A percentile compares a stretch with the other conserved stretches of the same genome.
Conservation (phyloP, 2,329 filamentous ascomycete genomes). For the Colletotrichum ledebouriae region DNA sequence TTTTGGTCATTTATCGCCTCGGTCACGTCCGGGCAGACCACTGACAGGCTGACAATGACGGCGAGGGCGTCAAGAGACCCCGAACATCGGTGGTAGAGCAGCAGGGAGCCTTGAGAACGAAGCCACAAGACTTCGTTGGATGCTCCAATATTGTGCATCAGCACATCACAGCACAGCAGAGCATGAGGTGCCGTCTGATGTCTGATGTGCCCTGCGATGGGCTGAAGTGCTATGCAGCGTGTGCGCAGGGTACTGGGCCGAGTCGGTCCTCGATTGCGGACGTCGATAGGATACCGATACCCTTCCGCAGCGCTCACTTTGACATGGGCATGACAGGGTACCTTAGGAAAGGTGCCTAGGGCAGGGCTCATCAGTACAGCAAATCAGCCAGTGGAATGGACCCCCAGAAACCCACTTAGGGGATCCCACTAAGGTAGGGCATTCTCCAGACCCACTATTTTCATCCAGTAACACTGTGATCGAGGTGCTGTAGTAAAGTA, state of each 20-base stretch:
- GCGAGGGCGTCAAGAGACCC: slow-evolving; percentile 2
- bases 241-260: too few relatives aligned
- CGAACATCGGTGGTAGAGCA: slow-evolving; percentile 15
- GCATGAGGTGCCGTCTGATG: slow-evolving; percentile 16
- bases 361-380: slow-evolving; percentile 31
- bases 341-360: slow-evolving; percentile 18
- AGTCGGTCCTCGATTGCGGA: too few relatives aligned
- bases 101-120: slow-evolving; percentile 1
- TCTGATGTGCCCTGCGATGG: slow-evolving; percentile 15
- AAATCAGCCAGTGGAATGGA: slow-evolving; percentile 28
- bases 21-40: slow-evolving; percentile 19
- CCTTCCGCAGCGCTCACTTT: slow-evolving; percentile 5
- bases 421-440: slow-evolving; percentile 27
- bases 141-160: slow-evolving; percentile 21
- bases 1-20: slow-evolving; percentile 25
- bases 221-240: too few relatives aligned
- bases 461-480: slow-evolving; percentile 12
- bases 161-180: slow-evolving; percentile 1
- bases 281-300: slow-evolving; percentile 15
- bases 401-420: slow-evolving; percentile 10
- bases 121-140: neutral
- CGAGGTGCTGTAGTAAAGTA: neutral
- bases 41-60: slow-evolving; percentile 3
- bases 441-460: slow-evolving; percentile 21
- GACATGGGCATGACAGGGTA: neutral